These are phyloP conservation scores for Lantana camara DNA, from an alignment of 257 asterid genomes.

Conservation along the genomic window DNA sequence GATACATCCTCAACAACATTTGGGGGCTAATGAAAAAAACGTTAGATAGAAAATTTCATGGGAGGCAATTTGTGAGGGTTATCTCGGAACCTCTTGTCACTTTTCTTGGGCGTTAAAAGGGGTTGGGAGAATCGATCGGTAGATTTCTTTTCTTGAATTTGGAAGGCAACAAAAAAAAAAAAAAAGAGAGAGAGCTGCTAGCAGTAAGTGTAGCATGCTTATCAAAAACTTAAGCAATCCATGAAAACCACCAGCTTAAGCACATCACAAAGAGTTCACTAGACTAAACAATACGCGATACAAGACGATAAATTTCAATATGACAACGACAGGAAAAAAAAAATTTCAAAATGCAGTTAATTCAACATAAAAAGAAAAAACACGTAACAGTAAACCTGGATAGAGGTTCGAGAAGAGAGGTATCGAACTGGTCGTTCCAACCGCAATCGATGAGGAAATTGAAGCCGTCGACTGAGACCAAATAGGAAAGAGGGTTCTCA, in stretches of 20 bases:
- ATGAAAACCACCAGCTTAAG: neutral
- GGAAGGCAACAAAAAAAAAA: neutral
- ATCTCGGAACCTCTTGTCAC: too few species aligned
- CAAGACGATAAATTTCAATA: neutral
- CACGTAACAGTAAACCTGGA: conserved; percentile 67
- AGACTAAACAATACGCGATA: neutral
- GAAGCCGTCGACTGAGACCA: conserved; percentile 88
- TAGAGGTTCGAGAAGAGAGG: conserved; percentile 86
- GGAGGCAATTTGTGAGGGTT: too few species aligned
- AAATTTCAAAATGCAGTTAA: conserved; percentile 4
- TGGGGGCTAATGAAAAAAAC: too few species aligned
- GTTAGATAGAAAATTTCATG: too few species aligned
- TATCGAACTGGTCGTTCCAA: conserved; percentile 97
- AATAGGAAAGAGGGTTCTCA: conserved; percentile 88
- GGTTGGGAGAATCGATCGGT: too few species aligned
- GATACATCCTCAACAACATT: too few species aligned
- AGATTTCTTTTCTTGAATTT: neutral
- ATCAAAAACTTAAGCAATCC: neutral
- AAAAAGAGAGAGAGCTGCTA: neutral
- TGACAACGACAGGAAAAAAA: neutral
- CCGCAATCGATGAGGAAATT: conserved; percentile 94
- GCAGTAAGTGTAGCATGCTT: neutral
- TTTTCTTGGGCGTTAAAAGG: too few species aligned
- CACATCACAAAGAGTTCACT: neutral
- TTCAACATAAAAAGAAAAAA: neutral